phyloP scores from a whole-genome alignment of 768 basidiomycete species.

The Terana coerulea region DNA sequence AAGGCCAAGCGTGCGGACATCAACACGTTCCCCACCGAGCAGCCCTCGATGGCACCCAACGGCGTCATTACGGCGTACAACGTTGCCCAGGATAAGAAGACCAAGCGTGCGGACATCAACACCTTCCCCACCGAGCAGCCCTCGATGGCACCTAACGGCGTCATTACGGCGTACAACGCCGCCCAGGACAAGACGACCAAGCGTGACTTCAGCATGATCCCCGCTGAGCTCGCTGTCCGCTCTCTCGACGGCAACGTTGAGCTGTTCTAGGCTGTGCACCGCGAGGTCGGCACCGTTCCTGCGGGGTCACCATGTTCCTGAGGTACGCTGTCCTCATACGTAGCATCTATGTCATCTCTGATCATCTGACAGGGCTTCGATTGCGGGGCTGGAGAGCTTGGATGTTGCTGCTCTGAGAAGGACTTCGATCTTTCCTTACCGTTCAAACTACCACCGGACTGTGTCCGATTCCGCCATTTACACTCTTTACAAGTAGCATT shows the following conservation, averaged over 20 bases:
- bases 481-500: slow-evolving; percentile 1
- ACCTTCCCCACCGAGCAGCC: slow-evolving; percentile 31
- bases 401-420: not conserved
- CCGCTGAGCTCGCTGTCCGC: slow-evolving; percentile 32
- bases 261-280: not conserved
- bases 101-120: slow-evolving; percentile 22
- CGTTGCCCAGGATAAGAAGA: slow-evolving; percentile 4
- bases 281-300: not conserved
- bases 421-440: slow-evolving; percentile 2
- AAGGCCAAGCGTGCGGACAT: slow-evolving; percentile 11
- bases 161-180: slow-evolving; percentile 25
- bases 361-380: no score
- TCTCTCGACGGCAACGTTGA: slow-evolving; percentile 16
- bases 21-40: slow-evolving; percentile 30
- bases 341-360: no score
- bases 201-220: slow-evolving; percentile 10
- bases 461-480: not conserved
- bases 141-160: slow-evolving; percentile 32
- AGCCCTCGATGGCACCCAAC: slow-evolving; percentile 30
- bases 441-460: slow-evolving; percentile 5
- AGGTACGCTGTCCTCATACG: no score
- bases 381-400: no score
- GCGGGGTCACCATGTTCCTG: no score
- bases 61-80: slow-evolving; percentile 17
- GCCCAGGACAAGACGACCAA: not conserved